A percentile compares a stretch with the other conserved stretches of the same genome.
Evolutionary conservation across 805 yeast genomes (phyloP).

Genomic region (Starmerella bombicola): DNA sequence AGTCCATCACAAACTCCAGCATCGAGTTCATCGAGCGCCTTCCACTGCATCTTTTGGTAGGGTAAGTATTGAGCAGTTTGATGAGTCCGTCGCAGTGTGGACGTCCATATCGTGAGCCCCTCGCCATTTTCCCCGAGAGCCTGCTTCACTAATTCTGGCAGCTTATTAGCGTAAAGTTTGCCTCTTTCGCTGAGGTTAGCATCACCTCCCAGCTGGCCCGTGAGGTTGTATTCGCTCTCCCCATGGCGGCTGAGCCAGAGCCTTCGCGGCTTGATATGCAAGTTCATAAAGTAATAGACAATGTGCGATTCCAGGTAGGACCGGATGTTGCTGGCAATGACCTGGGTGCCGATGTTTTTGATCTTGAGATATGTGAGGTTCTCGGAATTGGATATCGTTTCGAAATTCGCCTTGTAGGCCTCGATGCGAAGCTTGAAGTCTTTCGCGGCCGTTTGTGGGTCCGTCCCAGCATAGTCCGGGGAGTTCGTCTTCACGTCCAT

Average conservation of each 20-base stretch:
- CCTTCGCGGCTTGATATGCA: slow-evolving; percentile 82
- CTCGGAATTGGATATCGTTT: slow-evolving; percentile 48
- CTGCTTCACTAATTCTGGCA: slow-evolving; percentile 62
- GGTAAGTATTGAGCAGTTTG: slow-evolving; percentile 80
- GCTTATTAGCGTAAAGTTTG: slow-evolving; percentile 62
- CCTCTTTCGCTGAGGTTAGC: slow-evolving; percentile 78
- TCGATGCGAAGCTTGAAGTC: slow-evolving; percentile 67
- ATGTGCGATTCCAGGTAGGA: slow-evolving; percentile 83
- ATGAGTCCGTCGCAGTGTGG: slow-evolving; percentile 80
- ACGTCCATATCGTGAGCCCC: slow-evolving; percentile 86
- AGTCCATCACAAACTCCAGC: slow-evolving; percentile 97
- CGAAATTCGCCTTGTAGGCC: slow-evolving; percentile 61
- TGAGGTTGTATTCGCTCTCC: slow-evolving; percentile 80
- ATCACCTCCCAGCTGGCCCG: slow-evolving; percentile 94
- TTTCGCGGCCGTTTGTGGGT: slow-evolving; percentile 55
- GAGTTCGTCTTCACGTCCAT: slow-evolving; percentile 76
- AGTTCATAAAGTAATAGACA: slow-evolving; percentile 89
- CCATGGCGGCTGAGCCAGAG: slow-evolving; percentile 96
- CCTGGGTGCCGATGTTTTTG: slow-evolving; percentile 77
- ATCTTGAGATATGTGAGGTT: slow-evolving; percentile 69
- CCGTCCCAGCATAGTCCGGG: slow-evolving; percentile 63
- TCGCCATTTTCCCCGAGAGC: slow-evolving; percentile 35
- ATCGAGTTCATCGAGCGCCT: slow-evolving; percentile 90
- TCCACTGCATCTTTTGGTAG: slow-evolving; percentile 80
- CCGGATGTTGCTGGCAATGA: slow-evolving; percentile 75